phyloP scores from a whole-genome alignment of 1,284 basidiomycete genomes.

The Xanthoconium separans region DNA sequence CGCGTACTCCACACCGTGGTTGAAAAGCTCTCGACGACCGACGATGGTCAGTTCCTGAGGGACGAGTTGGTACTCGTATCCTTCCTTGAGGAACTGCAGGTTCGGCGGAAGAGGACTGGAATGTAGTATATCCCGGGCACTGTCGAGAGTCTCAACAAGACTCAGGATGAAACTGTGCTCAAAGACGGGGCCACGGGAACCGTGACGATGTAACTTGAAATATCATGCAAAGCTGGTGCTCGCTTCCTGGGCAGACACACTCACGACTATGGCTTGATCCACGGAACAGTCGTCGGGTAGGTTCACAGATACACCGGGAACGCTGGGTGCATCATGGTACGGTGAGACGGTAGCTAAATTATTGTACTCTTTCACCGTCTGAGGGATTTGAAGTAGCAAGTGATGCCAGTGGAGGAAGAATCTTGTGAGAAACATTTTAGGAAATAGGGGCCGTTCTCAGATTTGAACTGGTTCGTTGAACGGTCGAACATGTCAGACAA shows the following conservation, averaged over 20 bases:
- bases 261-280: conserved; percentile 40
- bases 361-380: conserved; percentile 1
- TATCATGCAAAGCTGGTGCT: not conserved
- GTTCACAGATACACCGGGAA: conserved; percentile 31
- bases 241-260: not conserved
- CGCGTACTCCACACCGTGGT: conserved; percentile 21
- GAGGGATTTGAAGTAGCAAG: conserved; percentile 15
- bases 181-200: conserved; percentile 27
- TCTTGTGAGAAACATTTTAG: conserved; percentile 14
- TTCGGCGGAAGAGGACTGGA: conserved; percentile 32
- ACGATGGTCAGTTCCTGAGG: conserved; percentile 19
- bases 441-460: no score
- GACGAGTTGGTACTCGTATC: conserved; percentile 35
- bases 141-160: conserved; percentile 36
- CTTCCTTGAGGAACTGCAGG: conserved; percentile 42
- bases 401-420: not conserved
- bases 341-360: conserved; percentile 40
- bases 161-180: conserved; percentile 32
- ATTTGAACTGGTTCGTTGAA: no score
- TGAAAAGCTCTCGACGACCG: conserved; percentile 18
- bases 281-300: conserved; percentile 44
- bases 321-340: conserved; percentile 37
- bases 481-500: no score
- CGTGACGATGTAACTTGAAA: conserved; percentile 21
- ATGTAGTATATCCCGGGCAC: conserved; percentile 30